A percentile compares a stretch with the other conserved stretches of the same genome.
These are phyloP conservation scores for Saturnispora diversa DNA, from an alignment of 805 yeast species.

Conservation along the genomic window DNA sequence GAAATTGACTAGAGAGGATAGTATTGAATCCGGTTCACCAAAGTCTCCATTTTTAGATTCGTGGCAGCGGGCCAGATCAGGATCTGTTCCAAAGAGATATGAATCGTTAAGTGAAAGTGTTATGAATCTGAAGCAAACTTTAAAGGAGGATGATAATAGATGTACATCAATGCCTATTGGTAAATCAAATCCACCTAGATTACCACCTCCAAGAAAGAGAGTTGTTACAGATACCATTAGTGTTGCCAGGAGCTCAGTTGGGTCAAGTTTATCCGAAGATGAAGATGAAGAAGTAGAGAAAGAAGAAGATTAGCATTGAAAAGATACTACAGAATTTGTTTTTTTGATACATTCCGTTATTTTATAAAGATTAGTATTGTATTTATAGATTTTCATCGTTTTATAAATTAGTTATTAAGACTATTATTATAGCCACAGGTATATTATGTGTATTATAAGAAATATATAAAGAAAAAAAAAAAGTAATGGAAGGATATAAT, in stretches of 20 bases:
- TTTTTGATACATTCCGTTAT: too few species aligned
- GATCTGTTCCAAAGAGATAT: constrained; percentile 20
- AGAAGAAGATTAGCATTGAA: too few species aligned
- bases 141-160: constrained; percentile 1
- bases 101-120: constrained; percentile 20
- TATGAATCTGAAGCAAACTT: constrained; percentile 14
- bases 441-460: too few species aligned
- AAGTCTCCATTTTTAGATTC: constrained; percentile 5
- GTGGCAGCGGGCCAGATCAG: constrained; percentile 14
- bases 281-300: too few species aligned
- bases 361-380: too few species aligned
- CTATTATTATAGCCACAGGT: too few species aligned
- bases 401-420: too few species aligned
- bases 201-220: constrained; percentile 11
- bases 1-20: not conserved
- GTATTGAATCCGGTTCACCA: constrained; percentile 1
- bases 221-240: constrained; percentile 3
- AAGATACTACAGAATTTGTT: too few species aligned
- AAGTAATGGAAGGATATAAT: too few species aligned
- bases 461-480: too few species aligned
- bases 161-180: constrained; percentile 2
- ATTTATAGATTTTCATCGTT: too few species aligned
- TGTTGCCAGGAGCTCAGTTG: constrained; percentile 3
- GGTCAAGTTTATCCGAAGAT: not conserved
- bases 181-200: constrained; percentile 9